Base-by-base conservation (phyloP, 441 rosid species). In the Corymbia calophylla region DNA sequence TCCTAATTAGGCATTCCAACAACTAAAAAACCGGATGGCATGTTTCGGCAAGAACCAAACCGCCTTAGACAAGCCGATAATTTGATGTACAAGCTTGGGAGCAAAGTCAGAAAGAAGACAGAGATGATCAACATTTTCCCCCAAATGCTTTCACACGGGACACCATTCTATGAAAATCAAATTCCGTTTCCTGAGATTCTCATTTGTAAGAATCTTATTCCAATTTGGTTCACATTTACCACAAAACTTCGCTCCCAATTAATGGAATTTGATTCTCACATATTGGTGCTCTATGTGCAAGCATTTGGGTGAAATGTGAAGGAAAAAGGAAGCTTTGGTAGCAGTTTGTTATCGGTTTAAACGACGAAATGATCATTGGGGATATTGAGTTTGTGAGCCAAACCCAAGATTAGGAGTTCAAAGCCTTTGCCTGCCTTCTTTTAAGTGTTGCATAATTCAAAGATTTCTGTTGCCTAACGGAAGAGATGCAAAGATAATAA, bases 251-350 rank as follows among this genome's bases (percentile, higher is more conserved):
- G 21, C 60, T 55, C 60, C 60, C 60, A 55, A 55, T 10, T 21
- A 55, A 21, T 55, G 60, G 60, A 8, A 3, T 19, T 55, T 55
- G 60, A 55, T 55, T 49, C 51, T 55, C 60, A 55, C 60, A 8
- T 55, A 55, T 55, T 21, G 5, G 60, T 3, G 60, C 21, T 3
- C 0, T 55, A 55, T 21, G 60, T 8, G 60, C 3, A 55, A 55
- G 27, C 60, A 3, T 55, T 55, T 55, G 60, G 2, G 11, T 55
- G 60, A 55, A 55, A 55, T 55, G 60, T 21, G 0, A 55, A 55
- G 27, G 0, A 55, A 0, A 25, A 55, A 7, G 25, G 27, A 55
- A 21, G 1, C 27, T 55, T 55, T 55, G 60, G 60, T 0, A 55
- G 62, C 62, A 23, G 29, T 21, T 56, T 56, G 29, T 56, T 56